Evolutionary conservation across 306 rosid species (phyloP), one percentile per base, ranked within the genome.

Genomic region (Vigna radiata): DNA sequence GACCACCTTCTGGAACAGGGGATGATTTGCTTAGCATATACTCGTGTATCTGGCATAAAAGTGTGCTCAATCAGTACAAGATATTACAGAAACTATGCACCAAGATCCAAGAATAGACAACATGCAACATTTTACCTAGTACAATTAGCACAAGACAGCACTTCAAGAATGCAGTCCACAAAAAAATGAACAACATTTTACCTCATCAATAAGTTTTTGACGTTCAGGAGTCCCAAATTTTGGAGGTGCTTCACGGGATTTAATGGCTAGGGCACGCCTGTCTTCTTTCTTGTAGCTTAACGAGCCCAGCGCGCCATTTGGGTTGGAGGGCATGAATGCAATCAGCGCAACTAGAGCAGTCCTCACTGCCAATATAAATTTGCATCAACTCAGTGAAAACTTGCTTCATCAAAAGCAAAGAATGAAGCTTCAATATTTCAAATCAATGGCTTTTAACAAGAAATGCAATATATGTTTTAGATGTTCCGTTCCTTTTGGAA

Each of bases 241-340:
- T 11, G 99, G 99, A 66, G 97, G 64, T 68, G 90, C 86, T 62
- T 85, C 94, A 47, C 93, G 94, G 72, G 99, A 96, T 74, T 96
- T 96, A 72, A 92, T 65, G 23, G 98, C 98, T 81, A 96, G 64
- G 70, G 88, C 54, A 25, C 73, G 94, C 78, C 98, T 89, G 75
- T 96, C 97, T 84, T 96, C 98, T 72, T 91, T 89, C 86, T 89
- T 92, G 89, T 92, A 96, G 79, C 91, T 94, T 60, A 96, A 79
- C 9, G 99, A 96, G 67, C 99, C 98, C 82, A 96, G 73, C 2
- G 99, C 99, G 19, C 98, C 98, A 83, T 89, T 91, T 79, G 99
- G 98, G 70, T 76, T 89, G 82, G 99, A 88, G 59, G 99, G 99
- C 99, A 96, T 92, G 85, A 92, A 96, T 18, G 99, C 99, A 84